Evolutionary conservation across 805 yeast species (phyloP), one percentile per base, ranked within the genome.

Genomic region (Wickerhamomyces mucosus): DNA sequence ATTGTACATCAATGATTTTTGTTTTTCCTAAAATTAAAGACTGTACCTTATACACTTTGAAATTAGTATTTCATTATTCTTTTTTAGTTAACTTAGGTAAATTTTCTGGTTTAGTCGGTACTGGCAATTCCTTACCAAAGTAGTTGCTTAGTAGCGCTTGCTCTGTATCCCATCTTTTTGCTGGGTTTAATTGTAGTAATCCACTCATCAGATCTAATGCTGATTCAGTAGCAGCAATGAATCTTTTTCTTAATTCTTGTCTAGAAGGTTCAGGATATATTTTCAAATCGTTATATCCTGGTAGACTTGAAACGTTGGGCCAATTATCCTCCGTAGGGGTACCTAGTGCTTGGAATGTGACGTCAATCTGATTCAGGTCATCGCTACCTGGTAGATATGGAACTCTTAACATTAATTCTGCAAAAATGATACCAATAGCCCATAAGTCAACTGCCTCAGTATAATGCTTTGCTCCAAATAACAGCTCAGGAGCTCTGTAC

Each of bases 391-490:
- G 95, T 27, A 94, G 58, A 55, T 92, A 92, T 2, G 99, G 98
- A 4, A 84, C 84, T 50, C 99, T 67, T 42, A 92, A 63, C 96
- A 92, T 85, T 44, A 92, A 59, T 48, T 92, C 99, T 1, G 97
- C 97, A 61, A 92, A 92, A 3, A 92, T 89, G 22, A 86, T 74
- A 2, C 99, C 99, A 5, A 88, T 82, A 0, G 97, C 89, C 99
- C 99, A 92, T 10, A 86, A 62, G 57, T 92, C 99, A 4, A 92
- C 72, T 1, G 94, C 94, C 2, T 78, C 78, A 0, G 95, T 79
- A 48, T 92, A 92, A 53, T 85, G 92, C 29, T 78, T 69, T 0
- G 96, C 80, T 1, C 96, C 96, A 39, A 89, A 73, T 16, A 92
- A 59, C 28, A 92, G 61, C 48, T 92, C 99, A 0, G 99, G 99